Evolutionary conservation across 768 basidiomycete species (phyloP), one percentile per base, ranked within the genome.

Genomic region (Kwoniella dejecticola): DNA sequence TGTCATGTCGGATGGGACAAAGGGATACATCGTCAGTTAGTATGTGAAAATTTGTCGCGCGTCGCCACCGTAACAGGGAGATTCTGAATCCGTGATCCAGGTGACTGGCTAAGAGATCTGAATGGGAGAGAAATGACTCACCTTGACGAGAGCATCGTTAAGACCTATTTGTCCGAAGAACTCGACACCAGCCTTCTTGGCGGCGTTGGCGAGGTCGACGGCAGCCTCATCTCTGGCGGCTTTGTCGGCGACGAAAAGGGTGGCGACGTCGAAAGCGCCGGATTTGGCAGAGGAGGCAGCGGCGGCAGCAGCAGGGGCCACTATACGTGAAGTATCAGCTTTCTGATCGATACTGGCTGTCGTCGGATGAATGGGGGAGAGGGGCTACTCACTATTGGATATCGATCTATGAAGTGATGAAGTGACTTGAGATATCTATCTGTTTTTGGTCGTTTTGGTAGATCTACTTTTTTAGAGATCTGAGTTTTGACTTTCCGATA

Each of bases 221-320:
- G 86, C 88, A 36, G 91, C 86, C 59, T 87, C 81, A 46, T 86
- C 85, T 75, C 91, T 89, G 57, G 85, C 82, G 66, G 87, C 84
- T 82, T 92, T 93, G 83, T 95, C 93, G 68, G 89, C 83, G 68
- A 84, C 86, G 75, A 95, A 91, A 68, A 95, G 87, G 63, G 87
- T 79, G 56, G 89, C 79, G 64, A 89, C 79, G 80, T 93, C 88
- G 67, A 90, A 81, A 27, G 68, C 66, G 48, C 71, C 72, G 44
- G 72, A 86, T 61, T 85, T 84, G 71, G 85, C 86, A 62, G 88
- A 85, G 65, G 85, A 81, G 70, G 88, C 84, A 66, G 80, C 81
- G 63, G 81, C 24, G 77, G 84, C 80, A 81, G 81, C 68, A 77
- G 85, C 78, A 71, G 85, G 80, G 72, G 89, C 85, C 80, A 85